Evolutionary conservation across 495 filamentous ascomycete genomes (phyloP), one percentile per base, ranked within the genome.

Genomic region (Penicillium robsamsonii): DNA sequence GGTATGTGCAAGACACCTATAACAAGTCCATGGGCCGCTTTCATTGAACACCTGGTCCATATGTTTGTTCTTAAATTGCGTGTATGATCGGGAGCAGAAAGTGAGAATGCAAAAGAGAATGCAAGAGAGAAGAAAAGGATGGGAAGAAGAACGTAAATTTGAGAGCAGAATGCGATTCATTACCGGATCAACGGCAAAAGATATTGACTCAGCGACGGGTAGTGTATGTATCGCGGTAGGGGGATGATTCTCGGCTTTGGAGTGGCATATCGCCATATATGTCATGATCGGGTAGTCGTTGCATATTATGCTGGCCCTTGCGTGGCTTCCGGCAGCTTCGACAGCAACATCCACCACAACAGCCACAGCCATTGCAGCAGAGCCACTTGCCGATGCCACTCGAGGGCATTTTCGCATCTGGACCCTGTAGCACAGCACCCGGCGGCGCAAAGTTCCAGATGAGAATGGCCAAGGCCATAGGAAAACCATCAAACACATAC

Each of bases 401-500:
- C 4, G 46, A 48, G 7, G 46, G 46, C 29, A 48, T 48, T 10
- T 48, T 43, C 2, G 50, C 25, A 15, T 52, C 37, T 7, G 50
- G 50, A 15, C 50, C 50, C 11, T 41, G 15, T 7, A 52, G 5
- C 15, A 52, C 27, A 2, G 25, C 24, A 4, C 50, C 50, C 1
- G 50, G 50, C 3, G 38, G 50, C 15, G 38, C 25, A 15, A 52
- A 3, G 27, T 52, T 52, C 25, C 38, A 33, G 15, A 29, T 38
- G 3, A 52, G 3, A 12, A 52, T 7, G 5, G 38, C 50, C 5
- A 52, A 20, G 9, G 38, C 38, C 38, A 52, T 52, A 2, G 50
- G 50, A 13, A 41, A 29, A 10, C 37, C 50, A 13, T 55, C 52
- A 24, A 55, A 55, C 20, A 55, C 44, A 37, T 55, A 55, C 29